Evolutionary conservation across 1,139 yeast genomes (phyloP), one percentile per base, ranked within the genome.

Genomic region (Magnusiomyces paraingens): DNA sequence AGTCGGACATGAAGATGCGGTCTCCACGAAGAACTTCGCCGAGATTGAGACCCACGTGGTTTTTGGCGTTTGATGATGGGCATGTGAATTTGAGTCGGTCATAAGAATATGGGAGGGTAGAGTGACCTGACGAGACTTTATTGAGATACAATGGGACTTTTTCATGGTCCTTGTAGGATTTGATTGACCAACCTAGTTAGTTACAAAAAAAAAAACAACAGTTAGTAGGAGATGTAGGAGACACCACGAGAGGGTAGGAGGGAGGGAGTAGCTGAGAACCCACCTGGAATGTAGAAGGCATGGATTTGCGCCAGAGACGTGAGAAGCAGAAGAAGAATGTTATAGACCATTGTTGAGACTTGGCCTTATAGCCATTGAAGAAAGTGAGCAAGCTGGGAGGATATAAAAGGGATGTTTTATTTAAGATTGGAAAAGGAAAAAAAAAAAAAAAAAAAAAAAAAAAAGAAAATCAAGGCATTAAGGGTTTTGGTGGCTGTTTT

Each of bases 11-110:
- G 83, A 87, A 83, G 51, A 84, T 79, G 53, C 95, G 73, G 64
- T 90, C 96, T 6, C 96, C 96, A 55, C 85, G 76, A 48, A 89
- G 73, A 22, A 90, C 83, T 61, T 87, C 94, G 10, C 91, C 89
- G 35, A 89, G 67, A 6, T 90, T 84, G 52, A 87, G 69, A 58
- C 85, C 85, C 21, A 85, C 71, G 0, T 90, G 83, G 56, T 78
- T 77, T 15, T 14, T 76, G 2, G 70, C 69, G 12, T 69, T 63
- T 3, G 80, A 74, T 1, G 88, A 83, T 0, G 89, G 89, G 69
- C 96, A 90, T 4, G 87, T 85, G 69, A 89, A 90, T 1, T 88
- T 88, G 52, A 89, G 73, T 56, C 83, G 87, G 66, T 84, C 82
- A 66, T 86, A 90, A 1, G 86, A 82, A 65, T 75, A 86, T 0